Percentiles rank a stretch among this genome's conserved stretches.
These are phyloP conservation scores for Candida ulmi DNA, from an alignment of 805 yeast species.

Conservation along the genomic window DNA sequence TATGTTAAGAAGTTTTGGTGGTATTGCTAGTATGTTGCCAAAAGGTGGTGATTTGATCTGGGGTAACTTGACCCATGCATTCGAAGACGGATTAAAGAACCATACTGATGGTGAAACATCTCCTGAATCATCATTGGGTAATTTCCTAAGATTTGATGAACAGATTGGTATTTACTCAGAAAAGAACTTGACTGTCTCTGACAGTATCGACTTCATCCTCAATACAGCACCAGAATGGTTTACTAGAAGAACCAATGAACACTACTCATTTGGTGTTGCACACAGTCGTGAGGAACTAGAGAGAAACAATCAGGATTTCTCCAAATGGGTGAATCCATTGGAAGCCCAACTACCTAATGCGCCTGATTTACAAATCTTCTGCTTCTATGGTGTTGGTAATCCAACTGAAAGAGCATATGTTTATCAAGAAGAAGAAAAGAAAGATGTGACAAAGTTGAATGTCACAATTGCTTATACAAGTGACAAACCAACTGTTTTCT, in stretches of 20 bases:
- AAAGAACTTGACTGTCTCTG: slow-evolving; percentile 56
- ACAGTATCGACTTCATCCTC: slow-evolving; percentile 61
- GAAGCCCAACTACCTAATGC: slow-evolving; percentile 92
- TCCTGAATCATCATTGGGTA: slow-evolving; percentile 47
- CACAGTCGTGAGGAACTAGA: slow-evolving; percentile 50
- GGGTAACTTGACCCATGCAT: slow-evolving; percentile 77
- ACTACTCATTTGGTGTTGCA: slow-evolving; percentile 79
- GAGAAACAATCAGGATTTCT: slow-evolving; percentile 61
- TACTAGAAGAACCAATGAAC: slow-evolving; percentile 51
- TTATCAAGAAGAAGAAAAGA: slow-evolving; percentile 65
- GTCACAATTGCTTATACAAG: slow-evolving; percentile 66
- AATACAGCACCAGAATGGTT: slow-evolving; percentile 77
- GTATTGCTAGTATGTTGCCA: slow-evolving; percentile 92
- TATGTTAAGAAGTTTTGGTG: slow-evolving; percentile 85
- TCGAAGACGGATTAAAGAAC: slow-evolving; percentile 40
- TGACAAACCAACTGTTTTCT: slow-evolving; percentile 56
- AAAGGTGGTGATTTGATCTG: slow-evolving; percentile 90
- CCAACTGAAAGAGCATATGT: slow-evolving; percentile 93
- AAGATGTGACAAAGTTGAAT: slow-evolving; percentile 47
- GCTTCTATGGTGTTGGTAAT: slow-evolving; percentile 95
- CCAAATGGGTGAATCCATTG: slow-evolving; percentile 91
- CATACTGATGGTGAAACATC: slow-evolving; percentile 31
- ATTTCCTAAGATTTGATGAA: slow-evolving; percentile 61
- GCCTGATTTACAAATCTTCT: slow-evolving; percentile 82
- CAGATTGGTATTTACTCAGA: slow-evolving; percentile 36